Evolutionary conservation across 139 green algal genomes (phyloP), one percentile per base, ranked within the genome.

Genomic region (Eudorina sp.): DNA sequence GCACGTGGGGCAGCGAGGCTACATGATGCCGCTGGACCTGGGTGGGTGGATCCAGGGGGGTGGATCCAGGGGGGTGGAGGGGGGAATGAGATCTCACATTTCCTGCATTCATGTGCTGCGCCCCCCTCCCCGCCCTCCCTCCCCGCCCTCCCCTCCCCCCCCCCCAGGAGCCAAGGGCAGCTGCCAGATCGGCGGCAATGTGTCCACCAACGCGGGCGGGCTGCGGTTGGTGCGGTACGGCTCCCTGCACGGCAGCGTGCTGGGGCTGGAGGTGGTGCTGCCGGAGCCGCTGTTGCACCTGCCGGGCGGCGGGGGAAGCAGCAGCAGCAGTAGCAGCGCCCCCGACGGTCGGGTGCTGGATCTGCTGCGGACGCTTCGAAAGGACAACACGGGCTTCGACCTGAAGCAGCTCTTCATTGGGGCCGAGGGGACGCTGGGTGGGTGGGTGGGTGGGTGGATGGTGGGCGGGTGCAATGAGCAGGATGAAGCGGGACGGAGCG

Each of bases 381-480:
- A 99, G 89, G 97, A 99, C 95, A 99, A 99, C 95, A 99, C 98
- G 0, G 98, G 98, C 51, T 99, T 98, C 77, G 97, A 99, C 92
- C 91, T 99, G 45, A 99, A 99, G 94, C 96, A 99, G 90, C 93
- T 99, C 31, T 99, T 99, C 92, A 98, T 99, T 21, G 98, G 98
- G 3, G 94, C 92, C 4, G 98, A 99, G 90, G 98, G 98, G 58
- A 99, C 95, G 18, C 92, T 99, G 64, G 98, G 96, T 96, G 88
- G n/a, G 21, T 60, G 62, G 87, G 6, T 66, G 69, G 68, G 9
- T 21, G 21, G 81, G 38, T 40, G 38, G 48, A 40, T 69, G 48
- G 45, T 2, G 19, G 31, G 66, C 7, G 19, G 66, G 31, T 62
- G 9, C 68, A n/a, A n/a, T n/a, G n/a, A n/a, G n/a, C n/a, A n/a